phyloP scores from a whole-genome alignment of 1,284 basidiomycete species.

The Afroboletus lepidellus region DNA sequence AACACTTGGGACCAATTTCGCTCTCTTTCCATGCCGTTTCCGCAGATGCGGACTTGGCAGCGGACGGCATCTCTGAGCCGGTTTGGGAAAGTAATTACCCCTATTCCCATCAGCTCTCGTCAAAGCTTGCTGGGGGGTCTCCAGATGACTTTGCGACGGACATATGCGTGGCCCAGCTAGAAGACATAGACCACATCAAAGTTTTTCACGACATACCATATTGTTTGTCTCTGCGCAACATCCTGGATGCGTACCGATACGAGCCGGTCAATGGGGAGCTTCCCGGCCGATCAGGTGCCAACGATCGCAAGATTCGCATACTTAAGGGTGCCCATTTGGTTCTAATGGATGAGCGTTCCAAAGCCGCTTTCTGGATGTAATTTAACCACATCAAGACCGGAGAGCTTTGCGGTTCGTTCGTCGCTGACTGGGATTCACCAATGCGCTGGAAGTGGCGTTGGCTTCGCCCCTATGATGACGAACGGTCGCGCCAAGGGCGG shows the following conservation, averaged over 20 bases:
- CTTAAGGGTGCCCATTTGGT: constrained; percentile 37
- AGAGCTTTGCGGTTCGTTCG: constrained; percentile 12
- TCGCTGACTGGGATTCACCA: constrained; percentile 22
- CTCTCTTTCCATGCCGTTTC: constrained; percentile 50
- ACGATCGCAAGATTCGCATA: constrained; percentile 34
- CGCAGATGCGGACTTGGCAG: constrained; percentile 7
- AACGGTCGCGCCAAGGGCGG: constrained; percentile 6
- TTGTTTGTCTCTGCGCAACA: constrained; percentile 48
- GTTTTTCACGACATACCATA: constrained; percentile 56
- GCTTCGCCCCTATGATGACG: constrained; percentile 18
- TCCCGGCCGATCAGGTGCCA: constrained; percentile 27
- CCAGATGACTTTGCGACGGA: constrained; percentile 13
- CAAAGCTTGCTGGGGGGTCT: constrained; percentile 6
- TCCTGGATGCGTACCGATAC: constrained; percentile 50
- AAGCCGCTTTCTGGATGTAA: constrained; percentile 43
- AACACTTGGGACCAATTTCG: constrained; percentile 47
- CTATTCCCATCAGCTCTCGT: constrained; percentile 8
- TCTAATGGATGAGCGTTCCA: constrained; percentile 44
- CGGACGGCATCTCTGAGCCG: constrained; percentile 14
- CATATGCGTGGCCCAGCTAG: constrained; percentile 27
- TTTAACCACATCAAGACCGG: constrained; percentile 17
- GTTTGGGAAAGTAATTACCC: constrained; percentile 25
- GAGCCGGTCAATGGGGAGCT: constrained; percentile 5
- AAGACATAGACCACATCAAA: constrained; percentile 54
- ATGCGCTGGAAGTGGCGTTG: constrained; percentile 13